Base-by-base conservation (phyloP, 2,329 filamentous ascomycete species). In the Apiospora malaysiana region DNA sequence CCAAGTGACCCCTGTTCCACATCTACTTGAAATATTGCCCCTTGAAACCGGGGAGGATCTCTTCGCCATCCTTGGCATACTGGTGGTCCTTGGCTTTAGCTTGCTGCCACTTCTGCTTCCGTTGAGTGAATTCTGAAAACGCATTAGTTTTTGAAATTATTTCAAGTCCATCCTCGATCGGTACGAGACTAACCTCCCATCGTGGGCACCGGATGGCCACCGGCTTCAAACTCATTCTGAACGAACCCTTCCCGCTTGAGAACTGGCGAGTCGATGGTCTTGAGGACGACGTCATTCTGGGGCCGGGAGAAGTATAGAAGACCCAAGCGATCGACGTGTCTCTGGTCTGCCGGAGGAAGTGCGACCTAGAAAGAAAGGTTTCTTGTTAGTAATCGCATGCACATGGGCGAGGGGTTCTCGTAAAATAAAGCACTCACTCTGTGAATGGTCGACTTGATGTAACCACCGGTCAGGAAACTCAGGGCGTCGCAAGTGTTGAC, bases 261-360 rank as follows among this genome's bases (percentile, higher is more conserved):
- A 1, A 83, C 71, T 0, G 82, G 81, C 0, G 81, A 83, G 72
- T 83, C 78, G 5, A 84, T 73, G 0, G 82, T 83, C 23, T 77
- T 79, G 0, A 84, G 74, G 0, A 77, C 73, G 0, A 84, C 76
- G 37, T 82, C 79, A 45, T 84, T 83, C 68, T 83, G 79, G 2
- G 82, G 80, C 0, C 86, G 83, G 1, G 85, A 84, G 76, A 88
- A 87, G 72, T 87, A 88, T 47, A 88, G 74, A 5, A 88, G 75
- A 0, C 86, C 86, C 0, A 87, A 79, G 0, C 86, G 82, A 68
- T 86, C 83, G 2, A 85, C 80, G 69, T 86, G 77, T 0, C 82
- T 76, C 71, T 84, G 82, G 71, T 84, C 82, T 59, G 80, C 79
- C 1, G 82, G 82, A 0, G 82, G 82, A 1, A 80, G 77, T 0